Evolutionary conservation across 2,329 filamentous ascomycete species (phyloP).

Genomic region (Rhynchosporium agropyri): DNA sequence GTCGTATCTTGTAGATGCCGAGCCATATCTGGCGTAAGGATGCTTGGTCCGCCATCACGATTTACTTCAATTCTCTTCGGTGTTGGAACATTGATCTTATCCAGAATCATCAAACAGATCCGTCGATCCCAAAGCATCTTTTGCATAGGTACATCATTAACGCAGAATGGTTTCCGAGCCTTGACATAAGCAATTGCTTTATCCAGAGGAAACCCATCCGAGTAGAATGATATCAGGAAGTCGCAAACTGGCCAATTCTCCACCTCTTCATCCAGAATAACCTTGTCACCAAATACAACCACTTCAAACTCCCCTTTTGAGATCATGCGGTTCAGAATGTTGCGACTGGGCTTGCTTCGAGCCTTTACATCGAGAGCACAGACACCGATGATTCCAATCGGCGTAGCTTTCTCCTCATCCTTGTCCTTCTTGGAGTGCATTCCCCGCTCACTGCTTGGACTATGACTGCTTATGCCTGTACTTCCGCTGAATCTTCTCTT

Average conservation of each 20-base stretch:
- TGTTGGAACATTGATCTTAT: slow-evolving; percentile 86
- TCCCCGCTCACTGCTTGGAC: slow-evolving; percentile 71
- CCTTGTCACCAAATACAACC: slow-evolving; percentile 97
- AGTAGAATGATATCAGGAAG: slow-evolving; percentile 97
- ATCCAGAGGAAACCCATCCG: slow-evolving; percentile 92
- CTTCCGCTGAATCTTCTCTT: slow-evolving; percentile 81
- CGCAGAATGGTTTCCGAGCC: slow-evolving; percentile 91
- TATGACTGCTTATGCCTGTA: slow-evolving; percentile 79
- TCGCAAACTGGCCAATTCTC: slow-evolving; percentile 94
- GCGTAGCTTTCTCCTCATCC: slow-evolving; percentile 64
- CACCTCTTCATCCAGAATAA: slow-evolving; percentile 94
- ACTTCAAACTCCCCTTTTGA: slow-evolving; percentile 93
- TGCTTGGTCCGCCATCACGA: slow-evolving; percentile 82
- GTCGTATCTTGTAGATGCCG: slow-evolving; percentile 80
- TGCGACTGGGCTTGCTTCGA: slow-evolving; percentile 93
- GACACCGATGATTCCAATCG: slow-evolving; percentile 78
- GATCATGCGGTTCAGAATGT: slow-evolving; percentile 91
- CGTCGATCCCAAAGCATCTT: slow-evolving; percentile 95
- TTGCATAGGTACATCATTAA: slow-evolving; percentile 97
- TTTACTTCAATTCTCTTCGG: slow-evolving; percentile 88
- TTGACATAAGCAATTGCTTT: slow-evolving; percentile 97
- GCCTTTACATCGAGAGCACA: slow-evolving; percentile 96
- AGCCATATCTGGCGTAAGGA: slow-evolving; percentile 78
- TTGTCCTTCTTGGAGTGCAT: slow-evolving; percentile 52
- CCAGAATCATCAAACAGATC: slow-evolving; percentile 83